A percentile compares a stretch with the other conserved stretches of the same genome.
Conservation (phyloP, 2,329 filamentous ascomycete species). For the Pyrenophora graminea region DNA sequence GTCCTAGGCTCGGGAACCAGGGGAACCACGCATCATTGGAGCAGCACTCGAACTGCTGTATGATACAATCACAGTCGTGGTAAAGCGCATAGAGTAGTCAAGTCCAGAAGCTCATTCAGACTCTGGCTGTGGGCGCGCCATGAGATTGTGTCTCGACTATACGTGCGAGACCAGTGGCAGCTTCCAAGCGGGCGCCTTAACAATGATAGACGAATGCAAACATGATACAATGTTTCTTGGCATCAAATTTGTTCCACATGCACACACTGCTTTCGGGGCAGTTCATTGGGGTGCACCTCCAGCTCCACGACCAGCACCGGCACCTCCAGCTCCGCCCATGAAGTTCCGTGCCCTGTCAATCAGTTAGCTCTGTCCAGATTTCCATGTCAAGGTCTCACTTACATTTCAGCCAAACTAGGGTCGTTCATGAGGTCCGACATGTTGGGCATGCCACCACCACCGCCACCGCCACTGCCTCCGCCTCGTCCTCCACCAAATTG, state of each 20-base stretch:
- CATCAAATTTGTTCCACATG: constrained; percentile 8
- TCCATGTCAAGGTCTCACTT: constrained; percentile 51
- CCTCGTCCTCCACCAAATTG: constrained; percentile 59
- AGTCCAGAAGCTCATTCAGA: background rate
- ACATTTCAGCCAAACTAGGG: constrained; percentile 91
- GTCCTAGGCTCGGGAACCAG: background rate
- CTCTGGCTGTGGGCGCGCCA: background rate
- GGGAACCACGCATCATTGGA: background rate
- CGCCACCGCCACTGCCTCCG: constrained; percentile 62
- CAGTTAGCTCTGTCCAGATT: constrained; percentile 5
- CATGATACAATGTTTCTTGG: constrained; percentile 40
- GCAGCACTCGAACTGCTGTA: background rate
- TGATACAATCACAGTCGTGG: background rate
- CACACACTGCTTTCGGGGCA: background rate
- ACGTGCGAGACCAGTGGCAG: background rate
- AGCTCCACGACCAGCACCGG: constrained; percentile 27
- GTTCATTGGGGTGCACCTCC: constrained; percentile 26
- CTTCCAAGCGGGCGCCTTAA: background rate
- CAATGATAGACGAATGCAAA: constrained; percentile 11
- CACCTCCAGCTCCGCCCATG: constrained; percentile 57
- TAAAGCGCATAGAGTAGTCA: background rate
- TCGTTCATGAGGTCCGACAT: constrained; percentile 86
- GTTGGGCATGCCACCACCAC: constrained; percentile 88
- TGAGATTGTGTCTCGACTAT: background rate
- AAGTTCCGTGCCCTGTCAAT: constrained; percentile 65